Evolutionary conservation across 2,329 filamentous ascomycete species (phyloP).

Genomic region (Xylaria sp.): DNA sequence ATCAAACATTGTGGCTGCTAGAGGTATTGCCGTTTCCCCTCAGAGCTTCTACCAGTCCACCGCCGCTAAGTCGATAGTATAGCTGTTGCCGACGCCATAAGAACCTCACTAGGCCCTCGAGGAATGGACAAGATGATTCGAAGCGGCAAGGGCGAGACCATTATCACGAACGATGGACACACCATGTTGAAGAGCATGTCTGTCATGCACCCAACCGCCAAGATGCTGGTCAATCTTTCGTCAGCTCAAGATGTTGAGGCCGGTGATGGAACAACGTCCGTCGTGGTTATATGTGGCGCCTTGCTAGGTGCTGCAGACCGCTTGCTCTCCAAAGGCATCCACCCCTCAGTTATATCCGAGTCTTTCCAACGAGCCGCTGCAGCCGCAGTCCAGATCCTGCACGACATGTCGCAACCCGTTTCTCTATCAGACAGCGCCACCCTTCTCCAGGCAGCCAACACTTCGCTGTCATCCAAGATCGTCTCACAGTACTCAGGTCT

Average conservation of each 20-base stretch:
- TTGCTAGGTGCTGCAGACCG: conserved; percentile 93
- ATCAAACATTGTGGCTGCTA: conserved; percentile 95
- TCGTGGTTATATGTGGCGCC: conserved; percentile 97
- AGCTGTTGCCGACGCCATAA: conserved; percentile 97
- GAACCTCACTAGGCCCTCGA: conserved; percentile 93
- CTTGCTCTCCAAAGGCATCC: conserved; percentile 90
- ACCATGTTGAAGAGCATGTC: conserved; percentile 99
- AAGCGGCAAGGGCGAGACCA: conserved; percentile 94
- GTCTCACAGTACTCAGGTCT: conserved; percentile 96
- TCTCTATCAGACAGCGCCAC: conserved; percentile 87
- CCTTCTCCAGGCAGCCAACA: conserved; percentile 95
- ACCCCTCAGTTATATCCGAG: conserved; percentile 97
- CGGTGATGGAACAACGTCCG: conserved; percentile 96
- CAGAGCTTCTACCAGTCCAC: conserved; percentile 32
- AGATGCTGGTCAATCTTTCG: conserved; percentile 98
- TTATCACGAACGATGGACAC: conserved; percentile 99
- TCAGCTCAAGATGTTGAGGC: conserved; percentile 98
- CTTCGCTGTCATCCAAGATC: conserved; percentile 97
- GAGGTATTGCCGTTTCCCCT: conserved; percentile 70
- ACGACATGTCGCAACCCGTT: conserved; percentile 96
- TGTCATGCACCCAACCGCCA: conserved; percentile 98
- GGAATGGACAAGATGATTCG: conserved; percentile 99
- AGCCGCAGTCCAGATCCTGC: conserved; percentile 87
- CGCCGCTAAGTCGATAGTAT: conserved; percentile 46
- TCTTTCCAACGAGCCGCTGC: conserved; percentile 94